Conservation (phyloP, 345 rosid genomes). For the Schrenkiella parvula region DNA sequence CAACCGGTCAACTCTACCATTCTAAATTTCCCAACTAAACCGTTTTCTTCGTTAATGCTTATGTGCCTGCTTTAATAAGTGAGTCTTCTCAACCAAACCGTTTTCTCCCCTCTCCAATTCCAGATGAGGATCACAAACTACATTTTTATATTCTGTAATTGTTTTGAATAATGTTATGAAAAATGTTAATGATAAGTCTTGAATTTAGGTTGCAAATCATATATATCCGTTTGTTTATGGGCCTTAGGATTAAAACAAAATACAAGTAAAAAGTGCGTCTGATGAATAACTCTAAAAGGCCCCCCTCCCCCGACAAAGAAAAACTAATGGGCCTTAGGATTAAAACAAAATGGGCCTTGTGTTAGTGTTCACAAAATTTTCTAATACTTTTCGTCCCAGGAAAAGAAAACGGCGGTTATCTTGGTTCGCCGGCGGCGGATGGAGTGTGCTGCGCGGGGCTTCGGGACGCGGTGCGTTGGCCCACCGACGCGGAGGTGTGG, state of each 20-base stretch:
- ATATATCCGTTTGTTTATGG: too few relatives aligned
- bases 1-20: constrained; percentile 2
- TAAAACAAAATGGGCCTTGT: constrained; percentile 2
- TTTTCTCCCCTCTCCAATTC: background rate
- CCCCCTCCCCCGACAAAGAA: too few relatives aligned
- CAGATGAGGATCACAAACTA: background rate
- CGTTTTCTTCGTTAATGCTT: background rate
- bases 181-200: too few relatives aligned
- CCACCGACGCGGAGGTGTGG: constrained; percentile 60
- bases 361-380: background rate
- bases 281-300: too few relatives aligned
- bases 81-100: background rate
- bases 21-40: background rate
- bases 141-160: background rate
- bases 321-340: background rate
- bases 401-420: background rate
- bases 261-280: too few relatives aligned
- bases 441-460: constrained; percentile 83
- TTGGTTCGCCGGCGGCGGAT: constrained; percentile 30
- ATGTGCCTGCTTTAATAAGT: background rate
- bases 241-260: too few relatives aligned
- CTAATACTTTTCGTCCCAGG: background rate
- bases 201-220: too few relatives aligned
- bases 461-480: constrained; percentile 58
- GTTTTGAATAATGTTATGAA: background rate